Conservation (phyloP, 208 protist species). For the Wallacemonas sp. region DNA sequence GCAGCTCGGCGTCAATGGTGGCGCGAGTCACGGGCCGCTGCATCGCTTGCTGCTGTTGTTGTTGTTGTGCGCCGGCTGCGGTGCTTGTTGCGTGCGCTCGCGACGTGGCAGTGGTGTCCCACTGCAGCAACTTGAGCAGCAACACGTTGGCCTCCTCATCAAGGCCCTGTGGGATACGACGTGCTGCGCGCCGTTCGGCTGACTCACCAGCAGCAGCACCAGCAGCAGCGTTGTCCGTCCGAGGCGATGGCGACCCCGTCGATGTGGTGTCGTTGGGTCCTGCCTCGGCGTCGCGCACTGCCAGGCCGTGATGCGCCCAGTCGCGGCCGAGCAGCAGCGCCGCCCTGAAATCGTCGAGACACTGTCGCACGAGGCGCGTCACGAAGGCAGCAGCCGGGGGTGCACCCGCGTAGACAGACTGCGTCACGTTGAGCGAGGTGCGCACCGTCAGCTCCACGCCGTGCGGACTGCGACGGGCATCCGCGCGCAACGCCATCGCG, state of each 20-base stretch:
- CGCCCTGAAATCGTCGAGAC: slow-evolving; percentile 43
- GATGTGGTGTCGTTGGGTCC: not conserved
- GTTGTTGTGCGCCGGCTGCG: not conserved
- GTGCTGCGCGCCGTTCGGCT: not conserved
- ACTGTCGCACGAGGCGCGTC: slow-evolving; percentile 48
- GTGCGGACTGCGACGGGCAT: slow-evolving; percentile 17
- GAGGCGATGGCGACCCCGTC: too few species aligned
- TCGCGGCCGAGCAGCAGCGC: slow-evolving; percentile 49
- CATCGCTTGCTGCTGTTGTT: not conserved
- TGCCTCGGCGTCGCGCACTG: not conserved
- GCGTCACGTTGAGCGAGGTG: slow-evolving; percentile 49
- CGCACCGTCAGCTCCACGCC: slow-evolving; percentile 55
- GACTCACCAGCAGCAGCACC: too few species aligned
- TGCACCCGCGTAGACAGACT: slow-evolving; percentile 34
- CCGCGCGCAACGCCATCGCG: not conserved
- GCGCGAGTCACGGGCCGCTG: not conserved
- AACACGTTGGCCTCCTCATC: slow-evolving; percentile 31
- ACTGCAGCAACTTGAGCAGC: slow-evolving; percentile 21
- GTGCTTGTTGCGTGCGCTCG: not conserved
- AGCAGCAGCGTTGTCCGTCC: too few species aligned
- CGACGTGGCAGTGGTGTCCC: not conserved
- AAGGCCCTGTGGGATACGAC: not conserved
- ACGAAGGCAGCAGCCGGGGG: slow-evolving; percentile 29
- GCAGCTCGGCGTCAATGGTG: slow-evolving; percentile 36
- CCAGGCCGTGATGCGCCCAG: slow-evolving; percentile 12